Percentiles rank a stretch among this genome's conserved stretches.
Evolutionary conservation across 208 protist genomes (phyloP).

Genomic region (Leishmania gerbilli): DNA sequence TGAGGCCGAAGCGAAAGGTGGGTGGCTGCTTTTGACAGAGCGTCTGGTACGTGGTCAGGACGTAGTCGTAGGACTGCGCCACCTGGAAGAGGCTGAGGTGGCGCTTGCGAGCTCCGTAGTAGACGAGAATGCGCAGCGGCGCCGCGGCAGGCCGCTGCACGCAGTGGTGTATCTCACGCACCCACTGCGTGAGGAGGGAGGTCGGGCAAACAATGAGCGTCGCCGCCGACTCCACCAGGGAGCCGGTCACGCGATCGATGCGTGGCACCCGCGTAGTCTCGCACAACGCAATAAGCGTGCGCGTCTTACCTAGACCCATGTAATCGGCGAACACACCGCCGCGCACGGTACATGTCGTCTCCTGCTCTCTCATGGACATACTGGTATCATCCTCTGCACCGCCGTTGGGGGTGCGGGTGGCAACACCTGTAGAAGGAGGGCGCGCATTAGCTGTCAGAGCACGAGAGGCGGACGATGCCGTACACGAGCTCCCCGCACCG

Average conservation of each 20-base stretch:
- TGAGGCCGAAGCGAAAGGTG: neutral
- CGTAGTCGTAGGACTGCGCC: constrained; percentile 82
- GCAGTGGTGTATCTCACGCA: constrained; percentile 52
- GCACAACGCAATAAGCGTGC: constrained; percentile 73
- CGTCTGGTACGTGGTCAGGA: constrained; percentile 75
- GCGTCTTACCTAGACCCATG: constrained; percentile 81
- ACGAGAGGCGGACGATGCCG: neutral
- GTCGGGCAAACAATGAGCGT: constrained; percentile 84
- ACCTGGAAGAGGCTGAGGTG: constrained; percentile 48
- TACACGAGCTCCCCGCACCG: neutral
- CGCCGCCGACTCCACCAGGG: constrained; percentile 54
- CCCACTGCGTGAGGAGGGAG: constrained; percentile 73
- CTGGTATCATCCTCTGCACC: neutral
- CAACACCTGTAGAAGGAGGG: neutral
- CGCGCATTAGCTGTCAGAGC: neutral
- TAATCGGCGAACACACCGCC: constrained; percentile 79
- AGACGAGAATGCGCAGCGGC: constrained; percentile 66
- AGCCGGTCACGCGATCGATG: constrained; percentile 53
- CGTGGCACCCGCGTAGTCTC: constrained; percentile 46
- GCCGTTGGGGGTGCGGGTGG: neutral
- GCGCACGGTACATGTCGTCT: constrained; percentile 25
- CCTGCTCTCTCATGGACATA: neutral
- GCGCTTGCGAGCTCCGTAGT: constrained; percentile 62
- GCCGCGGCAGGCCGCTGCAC: constrained; percentile 27
- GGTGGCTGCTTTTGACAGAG: constrained; percentile 42